phyloP scores from a whole-genome alignment of 306 rosid genomes.

The Quercus robur region DNA sequence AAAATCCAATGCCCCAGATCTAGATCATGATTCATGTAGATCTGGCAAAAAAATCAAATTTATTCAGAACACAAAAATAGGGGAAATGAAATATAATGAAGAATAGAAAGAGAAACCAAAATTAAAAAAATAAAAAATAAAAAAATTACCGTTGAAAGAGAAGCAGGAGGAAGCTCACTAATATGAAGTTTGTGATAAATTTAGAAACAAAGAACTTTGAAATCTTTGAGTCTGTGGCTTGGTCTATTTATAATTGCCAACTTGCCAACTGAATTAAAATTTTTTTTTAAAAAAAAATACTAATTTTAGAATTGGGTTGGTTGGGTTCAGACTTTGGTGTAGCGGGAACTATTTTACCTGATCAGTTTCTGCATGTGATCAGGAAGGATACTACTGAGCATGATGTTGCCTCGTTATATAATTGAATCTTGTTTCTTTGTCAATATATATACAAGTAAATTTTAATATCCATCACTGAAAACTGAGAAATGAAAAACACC shows the following conservation, averaged over 20 bases:
- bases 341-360: not conserved
- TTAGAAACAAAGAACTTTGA: too few relatives aligned
- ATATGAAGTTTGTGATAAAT: not conserved
- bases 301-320: slow-evolving; percentile 18
- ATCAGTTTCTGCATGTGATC: too few relatives aligned
- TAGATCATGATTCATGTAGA: not conserved
- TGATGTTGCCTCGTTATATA: too few relatives aligned
- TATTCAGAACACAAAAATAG: not conserved
- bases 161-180: not conserved
- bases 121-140: not conserved
- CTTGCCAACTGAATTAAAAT: not conserved
- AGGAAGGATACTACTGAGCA: not conserved
- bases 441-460: too few relatives aligned
- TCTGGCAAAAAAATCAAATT: not conserved
- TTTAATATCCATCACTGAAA: too few relatives aligned
- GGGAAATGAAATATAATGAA: not conserved
- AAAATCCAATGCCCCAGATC: slow-evolving; percentile 22
- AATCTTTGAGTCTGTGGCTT: not conserved
- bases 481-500: too few relatives aligned
- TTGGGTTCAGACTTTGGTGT: slow-evolving; percentile 6
- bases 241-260: slow-evolving; percentile 39
- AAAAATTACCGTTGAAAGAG: slow-evolving; percentile 38
- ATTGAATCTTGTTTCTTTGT: too few relatives aligned
- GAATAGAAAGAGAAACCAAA: not conserved
- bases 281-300: not conserved